A percentile compares a stretch with the other conserved stretches of the same genome.
phyloP scores from a whole-genome alignment of 2,329 filamentous ascomycete genomes.

The Aspergillus proliferans region DNA sequence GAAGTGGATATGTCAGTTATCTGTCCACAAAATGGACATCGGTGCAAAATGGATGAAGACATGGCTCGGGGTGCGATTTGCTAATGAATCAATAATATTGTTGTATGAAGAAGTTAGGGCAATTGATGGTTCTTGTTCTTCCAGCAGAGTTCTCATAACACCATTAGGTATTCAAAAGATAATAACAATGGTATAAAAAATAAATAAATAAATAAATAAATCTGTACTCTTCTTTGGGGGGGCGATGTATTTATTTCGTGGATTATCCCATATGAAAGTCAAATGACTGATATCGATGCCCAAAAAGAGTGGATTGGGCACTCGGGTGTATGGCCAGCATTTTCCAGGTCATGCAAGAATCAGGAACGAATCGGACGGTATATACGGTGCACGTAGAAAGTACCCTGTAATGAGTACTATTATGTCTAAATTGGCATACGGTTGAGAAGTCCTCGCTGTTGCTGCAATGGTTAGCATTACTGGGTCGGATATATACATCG shows the following conservation, averaged over 20 bases:
- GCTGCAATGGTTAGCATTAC: not conserved
- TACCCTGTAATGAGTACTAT: not conserved
- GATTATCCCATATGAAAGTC: not conserved
- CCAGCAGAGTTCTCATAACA: not conserved
- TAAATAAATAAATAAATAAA: not conserved
- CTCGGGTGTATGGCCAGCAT: not conserved
- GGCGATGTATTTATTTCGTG: not conserved
- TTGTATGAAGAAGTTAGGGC: not conserved
- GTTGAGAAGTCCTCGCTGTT: not conserved
- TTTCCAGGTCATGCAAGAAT: too few species aligned
- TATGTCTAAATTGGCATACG: not conserved
- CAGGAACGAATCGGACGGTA: not conserved
- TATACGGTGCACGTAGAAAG: too few species aligned
- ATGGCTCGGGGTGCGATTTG: conserved; percentile 12
- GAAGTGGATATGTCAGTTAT: conserved; percentile 30
- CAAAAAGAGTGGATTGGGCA: conserved; percentile 13
- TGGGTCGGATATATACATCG: too few species aligned
- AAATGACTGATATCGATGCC: conserved; percentile 8
- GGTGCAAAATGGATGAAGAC: conserved; percentile 33
- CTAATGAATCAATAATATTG: not conserved
- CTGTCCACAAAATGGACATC: conserved; percentile 35
- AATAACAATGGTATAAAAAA: not conserved
- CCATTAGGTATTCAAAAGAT: not conserved
- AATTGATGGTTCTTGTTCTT: not conserved
- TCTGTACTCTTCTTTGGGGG: too few species aligned